phyloP scores from a whole-genome alignment of 768 basidiomycete species.

The Xerocomellus intermedius region DNA sequence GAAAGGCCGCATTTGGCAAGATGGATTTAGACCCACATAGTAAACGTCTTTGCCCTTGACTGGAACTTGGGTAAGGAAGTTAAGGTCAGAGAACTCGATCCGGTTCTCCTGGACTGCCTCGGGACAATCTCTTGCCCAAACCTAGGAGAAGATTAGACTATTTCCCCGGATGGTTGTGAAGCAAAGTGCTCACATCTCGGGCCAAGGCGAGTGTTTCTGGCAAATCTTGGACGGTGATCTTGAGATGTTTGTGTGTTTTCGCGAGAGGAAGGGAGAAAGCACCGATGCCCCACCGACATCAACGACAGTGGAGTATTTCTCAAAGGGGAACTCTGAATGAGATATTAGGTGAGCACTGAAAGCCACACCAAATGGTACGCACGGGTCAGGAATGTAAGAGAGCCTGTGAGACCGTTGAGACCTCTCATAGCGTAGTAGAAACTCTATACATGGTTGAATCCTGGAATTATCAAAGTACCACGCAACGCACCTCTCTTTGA shows the following conservation, averaged over 20 bases:
- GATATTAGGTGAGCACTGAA: background rate
- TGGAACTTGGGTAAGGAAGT: slow-evolving; percentile 32
- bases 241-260: slow-evolving; percentile 26
- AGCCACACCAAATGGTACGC: background rate
- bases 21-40: slow-evolving; percentile 25
- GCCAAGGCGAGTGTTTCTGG: slow-evolving; percentile 24
- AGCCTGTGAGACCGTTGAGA: slow-evolving; percentile 23
- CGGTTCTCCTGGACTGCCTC: slow-evolving; percentile 23
- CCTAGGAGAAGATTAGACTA: slow-evolving; percentile 10
- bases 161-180: too few species aligned
- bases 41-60: slow-evolving; percentile 31
- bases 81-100: slow-evolving; percentile 27
- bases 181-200: slow-evolving; percentile 6
- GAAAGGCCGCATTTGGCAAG: background rate
- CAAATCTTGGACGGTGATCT: slow-evolving; percentile 33
- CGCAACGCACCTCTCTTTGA: slow-evolving; percentile 14
- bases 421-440: slow-evolving; percentile 24
- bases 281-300: slow-evolving; percentile 38
- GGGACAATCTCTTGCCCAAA: slow-evolving; percentile 26
- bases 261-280: slow-evolving; percentile 29
- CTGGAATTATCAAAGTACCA: background rate
- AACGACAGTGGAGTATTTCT: slow-evolving; percentile 25
- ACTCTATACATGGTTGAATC: slow-evolving; percentile 7
- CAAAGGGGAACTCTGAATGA: slow-evolving; percentile 31
- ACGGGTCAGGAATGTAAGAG: slow-evolving; percentile 24